Conservation (phyloP, 2,329 filamentous ascomycete genomes). For the Colletotrichum sp. region DNA sequence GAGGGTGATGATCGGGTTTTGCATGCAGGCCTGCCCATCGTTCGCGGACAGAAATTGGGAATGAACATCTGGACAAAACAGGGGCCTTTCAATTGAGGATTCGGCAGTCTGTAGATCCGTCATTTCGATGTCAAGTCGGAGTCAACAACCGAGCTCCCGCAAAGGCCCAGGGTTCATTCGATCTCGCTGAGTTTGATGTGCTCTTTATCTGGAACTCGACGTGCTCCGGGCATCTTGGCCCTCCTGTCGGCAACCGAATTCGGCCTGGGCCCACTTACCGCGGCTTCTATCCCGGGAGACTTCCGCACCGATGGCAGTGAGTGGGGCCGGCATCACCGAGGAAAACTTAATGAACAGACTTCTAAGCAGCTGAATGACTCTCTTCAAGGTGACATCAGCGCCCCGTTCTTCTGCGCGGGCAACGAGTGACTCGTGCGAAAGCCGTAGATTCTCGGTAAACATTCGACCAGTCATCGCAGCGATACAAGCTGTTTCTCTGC, state of each 20-base stretch:
- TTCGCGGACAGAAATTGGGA: slow-evolving; percentile 42
- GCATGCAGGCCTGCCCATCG: slow-evolving; percentile 44
- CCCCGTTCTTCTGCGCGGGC: background rate
- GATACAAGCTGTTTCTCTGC: background rate
- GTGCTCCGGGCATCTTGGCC: background rate
- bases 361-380: background rate
- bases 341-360: background rate
- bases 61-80: slow-evolving; percentile 50
- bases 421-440: background rate
- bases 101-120: background rate
- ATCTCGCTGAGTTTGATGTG: background rate
- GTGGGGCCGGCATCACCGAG: background rate
- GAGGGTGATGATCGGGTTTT: slow-evolving; percentile 41
- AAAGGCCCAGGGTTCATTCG: background rate
- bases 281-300: background rate
- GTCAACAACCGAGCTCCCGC: background rate
- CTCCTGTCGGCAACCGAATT: background rate
- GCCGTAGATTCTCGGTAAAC: background rate
- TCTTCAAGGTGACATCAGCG: background rate
- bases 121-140: background rate
- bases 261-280: background rate
- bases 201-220: background rate
- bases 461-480: background rate
- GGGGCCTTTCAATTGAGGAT: slow-evolving; percentile 26
- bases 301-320: background rate